Base-by-base conservation (phyloP, 2,329 filamentous ascomycete species). In the Pseudogymnoascus sp. region DNA sequence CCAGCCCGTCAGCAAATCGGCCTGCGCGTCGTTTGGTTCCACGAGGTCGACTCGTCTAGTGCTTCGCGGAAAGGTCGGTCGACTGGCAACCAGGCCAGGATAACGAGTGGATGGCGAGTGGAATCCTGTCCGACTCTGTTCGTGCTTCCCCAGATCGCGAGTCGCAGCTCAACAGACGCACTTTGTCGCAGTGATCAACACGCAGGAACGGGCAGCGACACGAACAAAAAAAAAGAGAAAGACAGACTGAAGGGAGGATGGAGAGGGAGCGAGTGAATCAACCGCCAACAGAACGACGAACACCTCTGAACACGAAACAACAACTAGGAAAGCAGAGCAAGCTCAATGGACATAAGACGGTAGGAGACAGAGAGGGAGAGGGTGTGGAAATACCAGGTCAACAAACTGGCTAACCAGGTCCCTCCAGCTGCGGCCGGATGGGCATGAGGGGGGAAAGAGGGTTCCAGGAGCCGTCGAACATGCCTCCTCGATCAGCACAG, bases 71-170 rank as follows among this genome's bases (percentile, higher is more conserved):
- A 56, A 33, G 76, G 47, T 75, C 71, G 1, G 69, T 74, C 1
- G 73, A 74, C 28, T 75, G 73, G 73, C 63, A 65, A 10, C 65
- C 72, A 25, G 16, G 14, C 2, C 31, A 65, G 14, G 67, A 74
- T 64, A 73, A 76, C 60, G 68, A 69, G 12, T 62, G 47, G 25
- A 56, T 56, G 47, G 25, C 25, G 47, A 56, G 47, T n/a, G 25
- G 47, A 33, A 33, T 56, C 47, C 47, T 56, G 47, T 53, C 47
- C 47, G 14, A 53, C 47, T 53, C 25, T 53, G n/a, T 56, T 56
- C n/a, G 47, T 56, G n/a, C 47, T 56, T 56, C 47, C 47, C 47
- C 25, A 18, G n/a, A 12, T 56, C 47, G 4, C 14, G n/a, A 56
- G n/a, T 33, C 18, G 25, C 47, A 16, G 25, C 25, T n/a, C 47